phyloP scores from a whole-genome alignment of 2,329 filamentous ascomycete species.

The Paraphoma sp. region DNA sequence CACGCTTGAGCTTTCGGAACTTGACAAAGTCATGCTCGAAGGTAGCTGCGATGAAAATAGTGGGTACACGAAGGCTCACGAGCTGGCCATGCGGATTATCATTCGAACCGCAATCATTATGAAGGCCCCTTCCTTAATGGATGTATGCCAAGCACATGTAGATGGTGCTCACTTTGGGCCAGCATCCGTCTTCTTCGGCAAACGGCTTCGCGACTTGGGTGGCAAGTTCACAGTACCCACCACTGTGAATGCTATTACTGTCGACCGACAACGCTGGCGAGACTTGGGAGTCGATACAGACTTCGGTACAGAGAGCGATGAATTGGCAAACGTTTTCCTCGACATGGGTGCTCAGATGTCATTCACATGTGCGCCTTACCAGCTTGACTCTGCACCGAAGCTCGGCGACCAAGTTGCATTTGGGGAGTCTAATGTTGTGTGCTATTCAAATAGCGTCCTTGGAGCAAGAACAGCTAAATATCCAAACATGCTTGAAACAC shows the following conservation, averaged over 20 bases:
- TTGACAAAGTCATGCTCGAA: neutral
- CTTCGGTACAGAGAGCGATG: slow-evolving; percentile 39
- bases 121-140: neutral
- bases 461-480: slow-evolving; percentile 56
- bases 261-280: slow-evolving; percentile 52
- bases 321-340: slow-evolving; percentile 48
- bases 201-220: slow-evolving; percentile 43
- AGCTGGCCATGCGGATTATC: neutral
- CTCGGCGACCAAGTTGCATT: slow-evolving; percentile 52
- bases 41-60: neutral
- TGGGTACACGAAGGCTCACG: neutral
- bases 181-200: slow-evolving; percentile 46
- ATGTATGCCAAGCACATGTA: slow-evolving; percentile 50
- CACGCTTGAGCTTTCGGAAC: neutral
- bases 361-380: slow-evolving; percentile 56
- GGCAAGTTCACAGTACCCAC: slow-evolving; percentile 50
- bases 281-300: slow-evolving; percentile 43
- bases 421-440: slow-evolving; percentile 56
- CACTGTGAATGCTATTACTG: slow-evolving; percentile 53
- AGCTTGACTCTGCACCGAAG: slow-evolving; percentile 44
- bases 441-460: slow-evolving; percentile 56
- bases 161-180: slow-evolving; percentile 55
- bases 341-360: slow-evolving; percentile 51
- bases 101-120: neutral
- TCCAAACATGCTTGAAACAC: neutral